A percentile compares a stretch with the other conserved stretches of the same genome.
Evolutionary conservation across 2,329 filamentous ascomycete species (phyloP).

Genomic region (Hawksworthiomyces lignivorus): DNA sequence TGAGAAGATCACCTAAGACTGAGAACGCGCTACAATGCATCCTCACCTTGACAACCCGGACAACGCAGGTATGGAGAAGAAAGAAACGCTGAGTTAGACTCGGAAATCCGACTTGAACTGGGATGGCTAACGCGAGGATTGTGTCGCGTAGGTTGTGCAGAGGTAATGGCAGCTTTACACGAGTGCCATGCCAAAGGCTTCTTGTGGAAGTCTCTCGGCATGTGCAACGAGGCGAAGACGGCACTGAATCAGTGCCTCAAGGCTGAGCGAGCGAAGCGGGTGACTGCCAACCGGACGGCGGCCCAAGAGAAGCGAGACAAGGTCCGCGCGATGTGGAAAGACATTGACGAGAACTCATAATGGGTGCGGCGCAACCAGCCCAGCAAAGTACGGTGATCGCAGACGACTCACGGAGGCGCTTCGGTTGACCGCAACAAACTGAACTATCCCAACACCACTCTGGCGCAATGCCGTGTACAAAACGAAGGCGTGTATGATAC

Average conservation of each 20-base stretch:
- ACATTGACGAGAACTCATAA: slow-evolving; percentile 61
- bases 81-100: too few relatives aligned
- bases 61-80: slow-evolving; percentile 74
- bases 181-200: slow-evolving; percentile 93
- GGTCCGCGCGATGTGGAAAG: slow-evolving; percentile 71
- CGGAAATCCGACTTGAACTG: too few relatives aligned
- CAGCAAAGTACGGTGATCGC: background rate
- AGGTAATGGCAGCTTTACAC: slow-evolving; percentile 87
- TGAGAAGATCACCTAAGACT: too few relatives aligned
- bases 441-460: too few relatives aligned
- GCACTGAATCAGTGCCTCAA: slow-evolving; percentile 80
- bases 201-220: slow-evolving; percentile 81
- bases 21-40: slow-evolving; percentile 64
- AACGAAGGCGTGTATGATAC: too few relatives aligned
- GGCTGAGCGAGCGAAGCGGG: slow-evolving; percentile 70
- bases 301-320: slow-evolving; percentile 63
- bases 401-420: too few relatives aligned
- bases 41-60: slow-evolving; percentile 92
- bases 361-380: background rate
- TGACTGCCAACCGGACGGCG: slow-evolving; percentile 65
- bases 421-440: too few relatives aligned
- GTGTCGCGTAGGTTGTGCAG: slow-evolving; percentile 74
- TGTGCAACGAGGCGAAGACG: slow-evolving; percentile 81
- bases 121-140: too few relatives aligned
- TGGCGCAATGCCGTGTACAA: too few relatives aligned